Percentiles rank a stretch among this genome's conserved stretches.
Conservation (phyloP, 1,284 basidiomycete species). For the Lentinula novae-zelandiae region DNA sequence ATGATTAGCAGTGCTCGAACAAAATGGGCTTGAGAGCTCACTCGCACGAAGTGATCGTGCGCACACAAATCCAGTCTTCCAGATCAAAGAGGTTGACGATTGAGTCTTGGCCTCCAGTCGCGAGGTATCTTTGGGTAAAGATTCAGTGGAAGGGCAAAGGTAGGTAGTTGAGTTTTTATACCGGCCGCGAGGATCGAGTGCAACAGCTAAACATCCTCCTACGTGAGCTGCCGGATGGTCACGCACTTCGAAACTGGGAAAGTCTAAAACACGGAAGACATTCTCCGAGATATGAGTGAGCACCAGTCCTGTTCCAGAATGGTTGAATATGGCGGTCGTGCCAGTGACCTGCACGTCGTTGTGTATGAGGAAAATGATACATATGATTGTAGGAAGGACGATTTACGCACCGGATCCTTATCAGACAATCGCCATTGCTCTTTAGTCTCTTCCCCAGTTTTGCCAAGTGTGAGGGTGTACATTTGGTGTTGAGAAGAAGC, state of each 20-base stretch:
- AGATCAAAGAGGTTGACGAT: constrained; percentile 78
- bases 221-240: constrained; percentile 69
- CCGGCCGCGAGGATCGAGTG: constrained; percentile 72
- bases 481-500: constrained; percentile 54
- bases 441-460: constrained; percentile 51
- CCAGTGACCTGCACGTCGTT: constrained; percentile 42
- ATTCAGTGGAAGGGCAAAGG: too few relatives aligned
- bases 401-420: constrained; percentile 36
- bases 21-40: constrained; percentile 33
- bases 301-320: constrained; percentile 65
- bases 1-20: not conserved
- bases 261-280: constrained; percentile 62
- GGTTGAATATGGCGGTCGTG: constrained; percentile 62
- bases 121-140: constrained; percentile 51
- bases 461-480: constrained; percentile 53
- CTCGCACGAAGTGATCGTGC: constrained; percentile 77
- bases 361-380: not conserved
- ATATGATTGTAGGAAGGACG: constrained; percentile 8
- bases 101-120: constrained; percentile 74
- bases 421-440: constrained; percentile 56
- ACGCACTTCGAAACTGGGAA: constrained; percentile 51
- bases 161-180: constrained; percentile 16
- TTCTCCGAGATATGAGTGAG: constrained; percentile 60
- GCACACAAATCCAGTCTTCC: constrained; percentile 71
- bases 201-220: constrained; percentile 68